A percentile compares a stretch with the other conserved stretches of the same genome.
These are phyloP conservation scores for Tetrahymena elliotti DNA, from an alignment of 73 alveolate species.

Conservation along the genomic window DNA sequence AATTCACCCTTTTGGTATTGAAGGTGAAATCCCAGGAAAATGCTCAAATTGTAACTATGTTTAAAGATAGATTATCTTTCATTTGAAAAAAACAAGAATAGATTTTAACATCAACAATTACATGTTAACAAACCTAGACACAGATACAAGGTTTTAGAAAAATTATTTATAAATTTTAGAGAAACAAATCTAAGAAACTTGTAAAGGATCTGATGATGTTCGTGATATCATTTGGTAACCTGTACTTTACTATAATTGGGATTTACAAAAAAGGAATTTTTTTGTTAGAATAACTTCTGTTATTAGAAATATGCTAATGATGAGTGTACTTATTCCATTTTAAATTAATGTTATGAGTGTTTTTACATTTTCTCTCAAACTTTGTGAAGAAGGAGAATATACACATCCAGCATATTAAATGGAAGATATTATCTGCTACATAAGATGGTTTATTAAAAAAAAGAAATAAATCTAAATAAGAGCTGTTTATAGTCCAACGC, in stretches of 20 bases:
- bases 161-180: background rate
- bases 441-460: constrained; percentile 17
- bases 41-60: constrained; percentile 43
- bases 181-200: background rate
- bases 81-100: background rate
- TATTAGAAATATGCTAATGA: constrained; percentile 39
- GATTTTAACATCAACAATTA: background rate
- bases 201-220: background rate
- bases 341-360: constrained; percentile 38
- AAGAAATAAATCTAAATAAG: background rate
- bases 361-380: constrained; percentile 15
- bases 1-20: constrained; percentile 18
- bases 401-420: constrained; percentile 48
- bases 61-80: background rate
- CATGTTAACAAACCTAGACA: constrained; percentile 11
- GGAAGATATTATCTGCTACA: constrained; percentile 47
- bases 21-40: constrained; percentile 49
- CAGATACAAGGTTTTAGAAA: constrained; percentile 30
- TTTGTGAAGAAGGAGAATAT: constrained; percentile 20
- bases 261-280: background rate
- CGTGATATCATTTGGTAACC: constrained; percentile 40
- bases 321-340: constrained; percentile 40
- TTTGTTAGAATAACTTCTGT: constrained; percentile 41
- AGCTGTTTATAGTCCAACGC: constrained; percentile 33
- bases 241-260: constrained; percentile 31